Evolutionary conservation across 2,329 filamentous ascomycete species (phyloP).

Genomic region (Trichocomaceae sp.): DNA sequence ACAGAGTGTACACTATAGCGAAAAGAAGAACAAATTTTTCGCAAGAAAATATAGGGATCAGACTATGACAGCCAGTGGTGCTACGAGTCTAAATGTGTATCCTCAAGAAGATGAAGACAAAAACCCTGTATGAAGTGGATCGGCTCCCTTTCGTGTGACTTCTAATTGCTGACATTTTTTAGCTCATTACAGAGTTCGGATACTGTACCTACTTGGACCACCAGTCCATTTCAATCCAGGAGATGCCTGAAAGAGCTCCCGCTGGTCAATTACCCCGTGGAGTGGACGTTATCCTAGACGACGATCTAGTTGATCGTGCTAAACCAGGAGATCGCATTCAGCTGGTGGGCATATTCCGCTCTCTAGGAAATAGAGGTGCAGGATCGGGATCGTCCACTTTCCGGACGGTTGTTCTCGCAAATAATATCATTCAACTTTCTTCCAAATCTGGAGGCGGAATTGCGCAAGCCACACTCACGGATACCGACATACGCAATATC

Average conservation of each 20-base stretch:
- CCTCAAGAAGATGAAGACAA: conserved; percentile 89
- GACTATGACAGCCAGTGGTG: conserved; percentile 86
- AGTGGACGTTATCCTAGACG: conserved; percentile 93
- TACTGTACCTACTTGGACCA: conserved; percentile 95
- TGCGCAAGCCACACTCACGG: conserved; percentile 84
- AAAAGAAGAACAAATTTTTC: conserved; percentile 76
- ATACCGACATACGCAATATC: conserved; percentile 96
- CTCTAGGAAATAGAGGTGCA: conserved; percentile 88
- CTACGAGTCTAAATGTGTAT: conserved; percentile 85
- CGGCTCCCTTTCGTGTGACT: not conserved
- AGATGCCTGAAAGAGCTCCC: conserved; percentile 96
- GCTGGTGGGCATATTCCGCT: conserved; percentile 91
- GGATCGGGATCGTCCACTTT: conserved; percentile 87
- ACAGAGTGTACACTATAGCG: conserved; percentile 95
- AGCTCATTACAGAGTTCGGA: conserved; percentile 87
- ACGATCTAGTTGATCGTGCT: conserved; percentile 88
- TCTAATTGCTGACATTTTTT: conserved; percentile 4
- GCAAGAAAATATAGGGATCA: conserved; percentile 90
- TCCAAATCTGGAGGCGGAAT: conserved; percentile 95
- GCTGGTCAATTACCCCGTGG: conserved; percentile 91
- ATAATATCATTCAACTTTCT: conserved; percentile 89
- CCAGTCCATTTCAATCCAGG: conserved; percentile 95
- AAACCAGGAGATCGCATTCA: conserved; percentile 96
- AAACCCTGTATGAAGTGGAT: conserved; percentile 55
- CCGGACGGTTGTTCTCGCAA: conserved; percentile 87